Base-by-base conservation (phyloP, 768 basidiomycete genomes). In the Calocybe indica region DNA sequence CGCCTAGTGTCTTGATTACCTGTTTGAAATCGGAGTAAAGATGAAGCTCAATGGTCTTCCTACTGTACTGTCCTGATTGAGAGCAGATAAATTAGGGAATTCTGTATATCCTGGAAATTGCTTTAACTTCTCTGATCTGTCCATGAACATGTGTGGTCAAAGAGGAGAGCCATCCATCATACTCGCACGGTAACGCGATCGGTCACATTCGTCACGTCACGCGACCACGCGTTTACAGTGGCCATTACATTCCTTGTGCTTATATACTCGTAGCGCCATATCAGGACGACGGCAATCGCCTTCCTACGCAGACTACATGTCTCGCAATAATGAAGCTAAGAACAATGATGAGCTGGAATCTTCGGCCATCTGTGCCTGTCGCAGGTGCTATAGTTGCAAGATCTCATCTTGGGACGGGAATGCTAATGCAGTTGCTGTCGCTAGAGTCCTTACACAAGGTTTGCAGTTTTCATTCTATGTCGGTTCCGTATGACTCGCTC, bases 21-120 rank as follows among this genome's bases (percentile, higher is more conserved):
- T 94, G 12, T 91, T 93, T 55, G 92, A 94, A 61, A 82, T 93
- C 43, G 85, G 79, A 8, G 88, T 91, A 45, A 88, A 85, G 66
- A 88, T 88, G 86, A 84, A 78, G 58, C 63, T 79, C 35, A 80
- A 81, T 0, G 79, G 79, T 1, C 55, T 85, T 7, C 73, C 73
- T 5, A 79, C 81, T 1, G 69, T 70, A 7, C 22, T 22, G 22
- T 4, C 22, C 54, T 73, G 37, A 66, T 67, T 47, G 58, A 52
- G 28, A 32, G 34, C n/a, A 40, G 31, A 34, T 45, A 28, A 34
- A 31, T 28, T 32, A 39, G 39, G 31, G 5, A 2, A 14, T 44
- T 14, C 7, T 31, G n/a, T 7, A 39, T 37, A 13, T 5, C 15
- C n/a, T 22, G 40, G 29, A 33, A 28, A 35, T 31, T 15, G 31